Evolutionary conservation across 805 yeast species (phyloP).

Genomic region (Diddensiella transvaalensis): DNA sequence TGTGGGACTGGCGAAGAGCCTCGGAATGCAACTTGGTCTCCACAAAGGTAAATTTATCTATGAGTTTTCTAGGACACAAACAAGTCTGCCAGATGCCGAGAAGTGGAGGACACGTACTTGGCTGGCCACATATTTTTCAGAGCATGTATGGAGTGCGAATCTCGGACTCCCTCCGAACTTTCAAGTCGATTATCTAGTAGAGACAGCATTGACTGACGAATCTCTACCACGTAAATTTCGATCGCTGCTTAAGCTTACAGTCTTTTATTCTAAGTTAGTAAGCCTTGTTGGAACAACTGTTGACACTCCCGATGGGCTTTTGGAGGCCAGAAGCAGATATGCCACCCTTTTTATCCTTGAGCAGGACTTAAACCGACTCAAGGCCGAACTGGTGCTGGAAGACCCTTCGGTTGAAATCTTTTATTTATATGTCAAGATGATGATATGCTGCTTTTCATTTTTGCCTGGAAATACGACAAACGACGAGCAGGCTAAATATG

Average conservation of each 20-base stretch:
- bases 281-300: slow-evolving; percentile 85
- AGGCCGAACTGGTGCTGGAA: slow-evolving; percentile 57
- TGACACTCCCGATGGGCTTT: slow-evolving; percentile 80
- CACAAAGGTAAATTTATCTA: slow-evolving; percentile 89
- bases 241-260: slow-evolving; percentile 66
- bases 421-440: slow-evolving; percentile 70
- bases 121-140: slow-evolving; percentile 83
- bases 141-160: slow-evolving; percentile 86
- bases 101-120: slow-evolving; percentile 93
- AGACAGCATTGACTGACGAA: slow-evolving; percentile 67
- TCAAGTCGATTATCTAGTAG: slow-evolving; percentile 77
- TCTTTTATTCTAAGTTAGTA: slow-evolving; percentile 79
- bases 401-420: slow-evolving; percentile 69
- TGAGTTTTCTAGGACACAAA: slow-evolving; percentile 88
- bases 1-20: slow-evolving; percentile 77
- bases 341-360: slow-evolving; percentile 74
- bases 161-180: slow-evolving; percentile 85
- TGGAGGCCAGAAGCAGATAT: slow-evolving; percentile 79
- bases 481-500: slow-evolving; percentile 73
- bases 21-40: slow-evolving; percentile 81
- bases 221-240: slow-evolving; percentile 65
- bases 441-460: slow-evolving; percentile 86
- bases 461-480: slow-evolving; percentile 73
- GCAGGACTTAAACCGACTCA: slow-evolving; percentile 70
- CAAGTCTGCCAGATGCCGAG: slow-evolving; percentile 82